Base-by-base conservation (phyloP, 345 rosid genomes). In the Aquilaria sinensis region DNA sequence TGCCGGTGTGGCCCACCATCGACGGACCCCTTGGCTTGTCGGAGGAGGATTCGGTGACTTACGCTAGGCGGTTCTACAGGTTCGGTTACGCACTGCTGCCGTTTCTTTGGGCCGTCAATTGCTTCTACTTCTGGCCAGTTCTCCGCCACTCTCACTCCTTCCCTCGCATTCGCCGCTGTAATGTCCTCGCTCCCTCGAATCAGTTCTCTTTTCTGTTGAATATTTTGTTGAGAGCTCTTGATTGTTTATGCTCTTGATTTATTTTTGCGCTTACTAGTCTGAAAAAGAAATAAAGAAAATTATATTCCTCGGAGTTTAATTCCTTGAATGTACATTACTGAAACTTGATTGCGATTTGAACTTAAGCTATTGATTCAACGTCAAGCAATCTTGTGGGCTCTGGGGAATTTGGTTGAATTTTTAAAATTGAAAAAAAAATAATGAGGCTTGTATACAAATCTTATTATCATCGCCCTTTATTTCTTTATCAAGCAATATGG, bases 111-210 rank as follows among this genome's bases (percentile, higher is more conserved):
- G 96, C 93, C 12, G 83, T 95, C 69, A 87, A 87, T 74, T 95
- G 96, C 86, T 91, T 95, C 89, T 91, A 91, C 81, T 95, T 91
- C 90, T 95, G 96, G 97, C 99, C 97, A 1, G 97, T 84, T 65
- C 99, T 87, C 69, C 85, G 89, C 60, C 83, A 95, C 76, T 66
- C 82, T 47, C 85, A 90, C n/a, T 80, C 82, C 52, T 94, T 94
- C 79, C 97, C 97, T 46, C 81, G 74, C 65, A 77, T 83, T 68
- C 96, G 97, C 58, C 85, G 72, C 51, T 85, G 97, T 88, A 79
- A 68, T 72, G 47, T 31, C 43, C 43, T 37, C 43, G 43, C 5
- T 37, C 43, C 43, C 8, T 37, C 43, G 43, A 37, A 37, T 53
- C 43, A 12, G 29, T 43, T 15, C 13, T 41, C 14, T 32, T 12